A percentile compares a stretch with the other conserved stretches of the same genome.
Evolutionary conservation across 306 rosid species (phyloP).

Genomic region (Cucumis sativus): Cucumber_9930_V3 NC_026656.2:6972501-6973000

Average conservation of each 20-base stretch:
- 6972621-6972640: constrained; percentile 71
- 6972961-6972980: not conserved
- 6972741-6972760: not conserved
- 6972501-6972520: too few species aligned
- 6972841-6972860: not conserved
- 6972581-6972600: not conserved
- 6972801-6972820: not conserved
- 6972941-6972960: not conserved
- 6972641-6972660: constrained; percentile 60
- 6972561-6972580: not conserved
- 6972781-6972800: not conserved
- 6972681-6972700: not conserved
- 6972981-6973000: too few species aligned
- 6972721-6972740: not conserved
- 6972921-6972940: not conserved
- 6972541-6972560: not conserved
- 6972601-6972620: constrained; percentile 51
- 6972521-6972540: too few species aligned
- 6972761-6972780: not conserved
- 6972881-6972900: not conserved
- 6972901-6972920: not conserved
- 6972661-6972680: not conserved
- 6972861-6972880: not conserved
- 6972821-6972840: not conserved
- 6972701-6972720: not conserved